phyloP scores from a whole-genome alignment of 371 early-diverging fungal genomes.

The Parasitella parasitica region DNA sequence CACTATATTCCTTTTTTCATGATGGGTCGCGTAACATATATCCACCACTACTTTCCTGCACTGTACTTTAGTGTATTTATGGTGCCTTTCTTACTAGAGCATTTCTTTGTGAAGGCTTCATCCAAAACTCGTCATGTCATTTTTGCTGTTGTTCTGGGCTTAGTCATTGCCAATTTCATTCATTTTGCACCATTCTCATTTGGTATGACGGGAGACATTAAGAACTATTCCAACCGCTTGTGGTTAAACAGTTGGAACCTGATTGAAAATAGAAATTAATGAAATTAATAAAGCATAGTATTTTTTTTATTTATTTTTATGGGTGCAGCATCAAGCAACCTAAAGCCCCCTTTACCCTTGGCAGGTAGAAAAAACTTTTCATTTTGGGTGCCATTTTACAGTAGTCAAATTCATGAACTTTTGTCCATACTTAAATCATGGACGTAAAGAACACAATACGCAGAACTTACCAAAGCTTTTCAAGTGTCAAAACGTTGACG shows the following conservation, averaged over 20 bases:
- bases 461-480: too few relatives aligned
- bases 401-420: too few relatives aligned
- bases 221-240: constrained; percentile 43
- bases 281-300: too few relatives aligned
- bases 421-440: too few relatives aligned
- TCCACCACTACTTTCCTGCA: constrained; percentile 99
- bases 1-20: constrained; percentile 98
- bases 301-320: too few relatives aligned
- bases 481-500: too few relatives aligned
- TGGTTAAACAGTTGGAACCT: constrained; percentile 64
- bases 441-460: too few relatives aligned
- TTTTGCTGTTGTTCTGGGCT: constrained; percentile 45
- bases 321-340: too few relatives aligned
- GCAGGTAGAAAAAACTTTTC: too few relatives aligned
- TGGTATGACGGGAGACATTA: constrained; percentile 78
- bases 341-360: too few relatives aligned
- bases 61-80: constrained; percentile 92
- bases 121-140: constrained; percentile 22
- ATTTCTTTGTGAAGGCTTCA: constrained; percentile 37
- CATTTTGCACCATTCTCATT: constrained; percentile 85
- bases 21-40: constrained; percentile 97
- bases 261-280: constrained; percentile 10
- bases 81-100: constrained; percentile 75
- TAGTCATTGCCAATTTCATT: constrained; percentile 58
- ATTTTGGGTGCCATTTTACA: too few relatives aligned